These are phyloP conservation scores for Darksidea phi DNA, from an alignment of 495 filamentous ascomycete genomes.

Conservation along the genomic window DNA sequence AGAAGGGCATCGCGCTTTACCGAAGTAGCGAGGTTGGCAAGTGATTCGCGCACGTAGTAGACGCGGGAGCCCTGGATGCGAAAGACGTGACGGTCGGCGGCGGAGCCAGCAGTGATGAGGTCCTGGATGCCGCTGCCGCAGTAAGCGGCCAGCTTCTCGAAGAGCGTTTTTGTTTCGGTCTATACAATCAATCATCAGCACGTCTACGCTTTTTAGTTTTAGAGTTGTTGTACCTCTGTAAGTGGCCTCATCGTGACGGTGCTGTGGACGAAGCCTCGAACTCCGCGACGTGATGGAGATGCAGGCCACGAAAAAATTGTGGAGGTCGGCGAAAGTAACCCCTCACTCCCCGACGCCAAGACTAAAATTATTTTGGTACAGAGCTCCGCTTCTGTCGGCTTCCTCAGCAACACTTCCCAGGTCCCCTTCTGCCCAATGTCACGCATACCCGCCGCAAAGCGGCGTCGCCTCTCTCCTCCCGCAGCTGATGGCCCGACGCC, in stretches of 20 bases:
- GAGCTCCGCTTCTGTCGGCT: neutral
- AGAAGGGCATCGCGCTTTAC: constrained; percentile 76
- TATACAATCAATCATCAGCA: constrained; percentile 35
- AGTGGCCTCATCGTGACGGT: constrained; percentile 62
- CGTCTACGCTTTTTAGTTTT: no score
- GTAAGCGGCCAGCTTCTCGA: constrained; percentile 82
- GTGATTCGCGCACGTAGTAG: constrained; percentile 81
- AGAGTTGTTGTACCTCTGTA: constrained; percentile 59
- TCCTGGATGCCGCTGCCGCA: constrained; percentile 74
- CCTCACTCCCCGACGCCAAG: constrained; percentile 5
- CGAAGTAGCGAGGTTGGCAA: constrained; percentile 87
- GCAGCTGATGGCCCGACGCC: constrained; percentile 42
- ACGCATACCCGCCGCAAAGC: constrained; percentile 32
- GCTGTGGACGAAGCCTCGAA: constrained; percentile 18
- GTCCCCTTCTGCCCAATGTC: constrained; percentile 16
- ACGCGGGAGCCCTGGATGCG: constrained; percentile 60
- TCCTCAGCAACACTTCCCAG: neutral
- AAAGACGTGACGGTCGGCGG: constrained; percentile 76
- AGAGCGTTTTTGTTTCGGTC: constrained; percentile 58
- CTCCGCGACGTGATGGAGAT: neutral
- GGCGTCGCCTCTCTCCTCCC: constrained; percentile 33
- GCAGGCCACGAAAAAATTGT: constrained; percentile 6
- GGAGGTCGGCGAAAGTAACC: constrained; percentile 1
- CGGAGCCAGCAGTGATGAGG: constrained; percentile 65
- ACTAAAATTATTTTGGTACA: constrained; percentile 3